Percentiles rank a stretch among this genome's conserved stretches.
Evolutionary conservation across 2,329 filamentous ascomycete species (phyloP).

Genomic region (Neonectria faginata): DNA sequence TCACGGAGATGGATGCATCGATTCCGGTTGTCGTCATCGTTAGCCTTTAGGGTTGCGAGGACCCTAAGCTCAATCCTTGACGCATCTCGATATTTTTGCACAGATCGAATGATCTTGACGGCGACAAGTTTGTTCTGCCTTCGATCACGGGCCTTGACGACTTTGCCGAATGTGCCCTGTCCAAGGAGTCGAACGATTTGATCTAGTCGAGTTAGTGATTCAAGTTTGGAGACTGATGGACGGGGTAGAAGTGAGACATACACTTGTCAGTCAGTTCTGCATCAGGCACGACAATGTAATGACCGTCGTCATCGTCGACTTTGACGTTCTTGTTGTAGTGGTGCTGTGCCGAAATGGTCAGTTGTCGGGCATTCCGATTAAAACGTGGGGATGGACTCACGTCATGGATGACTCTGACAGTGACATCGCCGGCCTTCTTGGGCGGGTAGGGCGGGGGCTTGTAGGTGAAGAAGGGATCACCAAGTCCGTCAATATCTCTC

Average conservation of each 20-base stretch:
- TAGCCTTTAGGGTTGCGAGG: slow-evolving; percentile 88
- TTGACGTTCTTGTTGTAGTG: slow-evolving; percentile 71
- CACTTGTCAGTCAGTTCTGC: slow-evolving; percentile 89
- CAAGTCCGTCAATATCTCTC: slow-evolving; percentile 76
- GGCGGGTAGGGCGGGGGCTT: slow-evolving; percentile 88
- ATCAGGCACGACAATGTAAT: slow-evolving; percentile 93
- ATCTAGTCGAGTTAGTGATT: slow-evolving; percentile 65
- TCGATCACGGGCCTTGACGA: slow-evolving; percentile 90
- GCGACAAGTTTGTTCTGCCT: slow-evolving; percentile 83
- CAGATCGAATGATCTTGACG: slow-evolving; percentile 97
- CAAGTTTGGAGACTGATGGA: slow-evolving; percentile 5
- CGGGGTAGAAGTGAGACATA: slow-evolving; percentile 61
- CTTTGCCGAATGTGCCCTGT: slow-evolving; percentile 98
- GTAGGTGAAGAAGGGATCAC: slow-evolving; percentile 81
- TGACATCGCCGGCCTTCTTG: slow-evolving; percentile 87
- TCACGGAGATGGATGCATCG: slow-evolving; percentile 96
- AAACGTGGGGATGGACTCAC: slow-evolving; percentile 59
- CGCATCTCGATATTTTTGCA: slow-evolving; percentile 97
- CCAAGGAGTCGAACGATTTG: slow-evolving; percentile 90
- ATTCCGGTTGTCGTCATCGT: slow-evolving; percentile 92
- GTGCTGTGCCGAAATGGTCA: slow-evolving; percentile 40
- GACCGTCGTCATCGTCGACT: slow-evolving; percentile 95
- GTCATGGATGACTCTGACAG: slow-evolving; percentile 71
- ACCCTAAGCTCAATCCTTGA: slow-evolving; percentile 95
- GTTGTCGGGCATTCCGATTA: not conserved